Percentiles rank a stretch among this genome's conserved stretches.
Evolutionary conservation across 2,329 filamentous ascomycete species (phyloP).

Genomic region (Metarhizium robertsii): DNA sequence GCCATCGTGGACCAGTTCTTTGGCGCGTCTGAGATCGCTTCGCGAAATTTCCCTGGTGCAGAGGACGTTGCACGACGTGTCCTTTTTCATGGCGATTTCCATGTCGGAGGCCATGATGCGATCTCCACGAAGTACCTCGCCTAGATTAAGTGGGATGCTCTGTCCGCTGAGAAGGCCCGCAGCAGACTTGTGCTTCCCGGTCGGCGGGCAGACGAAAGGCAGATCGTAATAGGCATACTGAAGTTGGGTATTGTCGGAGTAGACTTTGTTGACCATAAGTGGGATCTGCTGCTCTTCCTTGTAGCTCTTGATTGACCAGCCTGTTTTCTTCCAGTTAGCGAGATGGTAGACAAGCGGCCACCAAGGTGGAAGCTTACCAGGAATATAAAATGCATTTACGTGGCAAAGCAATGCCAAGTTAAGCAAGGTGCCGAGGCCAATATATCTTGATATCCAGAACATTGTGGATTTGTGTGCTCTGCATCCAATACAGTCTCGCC

Average conservation of each 20-base stretch:
- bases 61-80: conserved; percentile 62
- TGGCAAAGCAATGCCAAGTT: conserved; percentile 30
- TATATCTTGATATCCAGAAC: conserved; percentile 16
- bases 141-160: conserved; percentile 72
- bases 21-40: conserved; percentile 56
- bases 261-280: conserved; percentile 85
- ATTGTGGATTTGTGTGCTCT: conserved; percentile 2
- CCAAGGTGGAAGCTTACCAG: conserved; percentile 46
- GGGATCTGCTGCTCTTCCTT: conserved; percentile 67
- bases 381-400: conserved; percentile 70
- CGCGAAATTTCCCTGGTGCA: conserved; percentile 60
- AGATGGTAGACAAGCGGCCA: not conserved
- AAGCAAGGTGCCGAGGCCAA: conserved; percentile 26
- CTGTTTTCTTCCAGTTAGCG: conserved; percentile 25
- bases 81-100: conserved; percentile 66
- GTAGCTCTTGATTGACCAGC: conserved; percentile 78
- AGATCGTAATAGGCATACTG: conserved; percentile 87
- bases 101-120: conserved; percentile 80
- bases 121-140: conserved; percentile 80
- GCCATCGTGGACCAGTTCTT: conserved; percentile 63
- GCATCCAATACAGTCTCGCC: not conserved
- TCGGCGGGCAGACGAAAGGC: conserved; percentile 77
- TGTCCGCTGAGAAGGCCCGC: conserved; percentile 65
- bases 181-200: conserved; percentile 54
- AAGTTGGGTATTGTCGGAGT: conserved; percentile 81